Evolutionary conservation across 495 filamentous ascomycete species (phyloP).

Genomic region (Xylaria acuta): DNA sequence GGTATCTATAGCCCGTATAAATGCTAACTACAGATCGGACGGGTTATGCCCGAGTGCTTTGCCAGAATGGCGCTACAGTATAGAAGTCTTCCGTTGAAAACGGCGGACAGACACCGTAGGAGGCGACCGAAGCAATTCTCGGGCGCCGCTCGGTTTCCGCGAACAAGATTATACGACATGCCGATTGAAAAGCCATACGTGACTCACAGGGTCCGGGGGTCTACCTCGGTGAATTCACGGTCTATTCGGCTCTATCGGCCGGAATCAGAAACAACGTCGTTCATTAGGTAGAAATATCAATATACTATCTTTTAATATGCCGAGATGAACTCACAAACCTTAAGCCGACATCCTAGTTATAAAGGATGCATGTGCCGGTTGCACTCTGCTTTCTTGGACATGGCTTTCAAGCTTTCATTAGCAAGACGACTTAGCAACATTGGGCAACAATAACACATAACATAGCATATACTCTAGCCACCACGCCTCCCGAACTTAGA

Average conservation of each 20-base stretch:
- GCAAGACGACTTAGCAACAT: neutral
- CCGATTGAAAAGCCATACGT: neutral
- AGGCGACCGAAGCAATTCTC: neutral
- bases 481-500: neutral
- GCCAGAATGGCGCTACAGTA: neutral
- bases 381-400: neutral
- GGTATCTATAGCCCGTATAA: neutral
- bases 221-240: conserved; percentile 20
- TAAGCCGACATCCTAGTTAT: neutral
- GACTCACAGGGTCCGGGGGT: neutral
- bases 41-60: neutral
- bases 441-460: neutral
- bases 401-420: neutral
- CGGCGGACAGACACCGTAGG: neutral
- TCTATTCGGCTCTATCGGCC: conserved; percentile 24
- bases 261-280: neutral
- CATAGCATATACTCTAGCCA: neutral
- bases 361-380: neutral
- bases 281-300: neutral
- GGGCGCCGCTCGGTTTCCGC: neutral
- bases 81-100: neutral
- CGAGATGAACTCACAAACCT: neutral
- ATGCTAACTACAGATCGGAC: neutral
- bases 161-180: neutral
- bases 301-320: neutral